A percentile compares a stretch with the other conserved stretches of the same genome.
Conservation (phyloP, 2,329 filamentous ascomycete genomes). For the Diaporthe capsici region DNA sequence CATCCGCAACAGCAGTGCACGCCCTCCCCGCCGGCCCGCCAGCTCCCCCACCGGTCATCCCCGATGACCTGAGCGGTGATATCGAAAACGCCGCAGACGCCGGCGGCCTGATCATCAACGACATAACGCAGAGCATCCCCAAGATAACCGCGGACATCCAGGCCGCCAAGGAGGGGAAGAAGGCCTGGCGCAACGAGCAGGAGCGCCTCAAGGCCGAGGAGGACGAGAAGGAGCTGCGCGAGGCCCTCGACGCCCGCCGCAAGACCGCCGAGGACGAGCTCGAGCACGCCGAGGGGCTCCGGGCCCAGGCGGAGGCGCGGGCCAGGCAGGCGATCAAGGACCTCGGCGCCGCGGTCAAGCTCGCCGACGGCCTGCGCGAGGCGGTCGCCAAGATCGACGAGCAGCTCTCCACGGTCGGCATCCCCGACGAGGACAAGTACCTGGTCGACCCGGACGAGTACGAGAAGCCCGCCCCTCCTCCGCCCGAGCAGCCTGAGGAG, state of each 20-base stretch:
- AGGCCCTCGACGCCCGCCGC: not conserved
- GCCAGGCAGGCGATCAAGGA: too few species aligned
- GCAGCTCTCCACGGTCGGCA: not conserved
- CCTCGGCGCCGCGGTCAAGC: not conserved
- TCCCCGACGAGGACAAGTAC: not conserved
- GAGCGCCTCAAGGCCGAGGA: not conserved
- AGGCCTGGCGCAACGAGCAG: not conserved
- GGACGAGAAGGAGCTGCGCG: not conserved
- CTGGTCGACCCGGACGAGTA: not conserved
- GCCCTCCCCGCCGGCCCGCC: not conserved
- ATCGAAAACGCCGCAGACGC: not conserved
- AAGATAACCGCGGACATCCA: not conserved
- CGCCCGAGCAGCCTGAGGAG: not conserved
- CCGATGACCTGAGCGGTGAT: not conserved
- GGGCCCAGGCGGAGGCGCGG: fast-evolving
- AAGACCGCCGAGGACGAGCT: not conserved
- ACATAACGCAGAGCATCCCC: too few species aligned
- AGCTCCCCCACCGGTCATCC: not conserved
- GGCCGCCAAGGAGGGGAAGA: not conserved
- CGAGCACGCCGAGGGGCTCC: not conserved
- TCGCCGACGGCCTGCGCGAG: not conserved
- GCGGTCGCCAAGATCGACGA: not conserved
- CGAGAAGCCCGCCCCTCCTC: too few species aligned
- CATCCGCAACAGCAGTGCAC: not conserved
- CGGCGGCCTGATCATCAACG: not conserved